A percentile compares a stretch with the other conserved stretches of the same genome.
phyloP scores from a whole-genome alignment of 345 rosid genomes.

The Aquilaria yunnanensis region DNA sequence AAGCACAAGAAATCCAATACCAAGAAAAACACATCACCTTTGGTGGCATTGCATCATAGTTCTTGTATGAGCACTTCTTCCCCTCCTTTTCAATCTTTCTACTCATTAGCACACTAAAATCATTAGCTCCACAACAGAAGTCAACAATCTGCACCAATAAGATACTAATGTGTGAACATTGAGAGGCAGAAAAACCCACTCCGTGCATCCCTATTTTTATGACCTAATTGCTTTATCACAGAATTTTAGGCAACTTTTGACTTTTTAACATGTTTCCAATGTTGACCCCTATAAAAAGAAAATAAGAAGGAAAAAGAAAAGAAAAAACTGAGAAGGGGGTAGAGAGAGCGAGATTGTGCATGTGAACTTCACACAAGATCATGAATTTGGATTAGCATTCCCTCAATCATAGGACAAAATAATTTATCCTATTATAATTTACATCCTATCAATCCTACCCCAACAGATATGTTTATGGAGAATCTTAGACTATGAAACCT shows the following conservation, averaged over 20 bases:
- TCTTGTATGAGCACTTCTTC: slow-evolving; percentile 76
- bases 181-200: background rate
- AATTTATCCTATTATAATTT: background rate
- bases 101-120: slow-evolving; percentile 79
- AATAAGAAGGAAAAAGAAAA: background rate
- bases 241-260: too few relatives aligned
- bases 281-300: too few relatives aligned
- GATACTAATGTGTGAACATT: background rate
- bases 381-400: too few relatives aligned
- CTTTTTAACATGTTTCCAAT: too few relatives aligned
- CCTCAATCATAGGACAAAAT: background rate
- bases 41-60: slow-evolving; percentile 65
- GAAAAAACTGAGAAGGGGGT: background rate
- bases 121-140: slow-evolving; percentile 96
- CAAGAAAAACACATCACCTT: slow-evolving; percentile 43
- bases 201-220: too few relatives aligned
- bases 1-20: too few relatives aligned
- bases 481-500: too few relatives aligned
- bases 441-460: too few relatives aligned
- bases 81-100: slow-evolving; percentile 74
- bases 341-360: too few relatives aligned
- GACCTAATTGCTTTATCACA: too few relatives aligned
- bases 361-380: too few relatives aligned
- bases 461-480: too few relatives aligned
- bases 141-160: slow-evolving; percentile 67